These are phyloP conservation scores for Penicillium griseofulvum DNA, from an alignment of 2,329 filamentous ascomycete species.

Conservation along the genomic window DNA sequence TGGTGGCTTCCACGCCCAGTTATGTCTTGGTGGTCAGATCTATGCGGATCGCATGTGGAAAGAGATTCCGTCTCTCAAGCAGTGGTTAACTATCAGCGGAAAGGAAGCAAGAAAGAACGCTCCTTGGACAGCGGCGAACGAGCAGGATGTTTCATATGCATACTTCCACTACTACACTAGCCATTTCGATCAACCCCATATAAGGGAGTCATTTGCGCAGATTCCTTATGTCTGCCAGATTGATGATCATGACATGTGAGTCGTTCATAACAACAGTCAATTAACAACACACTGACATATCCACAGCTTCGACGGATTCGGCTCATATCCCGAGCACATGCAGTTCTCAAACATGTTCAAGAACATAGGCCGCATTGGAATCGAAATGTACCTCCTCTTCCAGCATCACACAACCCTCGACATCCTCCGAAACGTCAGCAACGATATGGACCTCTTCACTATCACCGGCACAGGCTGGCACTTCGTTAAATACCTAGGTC, in stretches of 20 bases:
- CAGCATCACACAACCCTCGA: conserved; percentile 97
- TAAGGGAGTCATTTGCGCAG: conserved; percentile 94
- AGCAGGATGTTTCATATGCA: conserved; percentile 91
- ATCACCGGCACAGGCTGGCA: conserved; percentile 98
- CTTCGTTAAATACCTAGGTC: conserved; percentile 94
- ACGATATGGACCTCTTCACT: conserved; percentile 90
- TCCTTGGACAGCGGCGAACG: conserved; percentile 87
- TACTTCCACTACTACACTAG: conserved; percentile 99
- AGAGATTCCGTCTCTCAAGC: conserved; percentile 86
- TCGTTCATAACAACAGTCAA: conserved; percentile 23
- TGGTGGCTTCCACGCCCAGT: conserved; percentile 89
- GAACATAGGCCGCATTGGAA: conserved; percentile 91
- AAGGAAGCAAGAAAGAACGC: conserved; percentile 90
- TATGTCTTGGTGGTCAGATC: conserved; percentile 90
- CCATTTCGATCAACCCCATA: conserved; percentile 93
- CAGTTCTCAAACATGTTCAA: conserved; percentile 97
- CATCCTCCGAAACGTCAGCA: conserved; percentile 81
- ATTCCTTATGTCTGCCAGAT: conserved; percentile 91
- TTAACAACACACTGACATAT: conserved; percentile 13
- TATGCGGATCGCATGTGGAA: conserved; percentile 96
- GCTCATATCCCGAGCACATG: conserved; percentile 97
- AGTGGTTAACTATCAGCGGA: conserved; percentile 90
- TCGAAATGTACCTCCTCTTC: conserved; percentile 97
- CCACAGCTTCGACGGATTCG: conserved; percentile 87
- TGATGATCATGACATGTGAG: conserved; percentile 97